Evolutionary conservation across 208 protist species (phyloP), one percentile per base, ranked within the genome.

Genomic region (Wallacemonas rigidus): DNA sequence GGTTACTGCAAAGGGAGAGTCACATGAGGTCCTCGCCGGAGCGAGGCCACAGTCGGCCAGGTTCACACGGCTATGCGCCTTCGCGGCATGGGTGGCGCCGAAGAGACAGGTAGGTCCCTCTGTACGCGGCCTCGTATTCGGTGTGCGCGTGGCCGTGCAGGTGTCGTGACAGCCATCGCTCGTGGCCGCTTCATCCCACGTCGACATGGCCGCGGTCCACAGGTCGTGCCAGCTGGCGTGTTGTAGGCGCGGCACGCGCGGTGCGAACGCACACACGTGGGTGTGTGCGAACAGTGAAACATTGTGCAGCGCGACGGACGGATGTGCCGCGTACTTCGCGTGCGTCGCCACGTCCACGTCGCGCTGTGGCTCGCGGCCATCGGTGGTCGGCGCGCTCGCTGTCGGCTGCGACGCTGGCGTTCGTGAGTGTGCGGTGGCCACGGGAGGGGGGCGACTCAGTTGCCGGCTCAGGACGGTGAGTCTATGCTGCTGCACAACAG

Each of bases 241-340:
- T 56, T 84, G 79, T 14, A 84, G 69, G 7, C 44, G 54, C 6
- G 75, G 75, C 41, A 26, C 43, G 17, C 73, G 67, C 11, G 55
- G 40, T 8, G 69, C 60, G 53, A 84, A 80, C 9, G 58, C 74
- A 45, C 72, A 82, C 0, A 75, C 73, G 26, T 75, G 78, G 2
- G 75, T 14, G 53, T 45, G 61, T 17, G 65, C 63, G 2, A 56
- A 48, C 14, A 63, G 40, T 1, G 55, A 51, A 7, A 44, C 44
- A 40, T 50, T 17, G 17, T 44, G 62, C 36, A 44, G 36, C 36
- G 5, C 4, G 8, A 63, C 57, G n/a, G n/a, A n/a, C n/a, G n/a
- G n/a, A n/a, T n/a, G n/a, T n/a, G n/a, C n/a, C n/a, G n/a, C n/a
- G n/a, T n/a, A n/a, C n/a, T n/a, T n/a, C n/a, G n/a, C n/a, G n/a